Percentiles rank a stretch among this genome's conserved stretches.
phyloP scores from a whole-genome alignment of 371 early-diverging fungal species.

The Mortierella sp. region DNA sequence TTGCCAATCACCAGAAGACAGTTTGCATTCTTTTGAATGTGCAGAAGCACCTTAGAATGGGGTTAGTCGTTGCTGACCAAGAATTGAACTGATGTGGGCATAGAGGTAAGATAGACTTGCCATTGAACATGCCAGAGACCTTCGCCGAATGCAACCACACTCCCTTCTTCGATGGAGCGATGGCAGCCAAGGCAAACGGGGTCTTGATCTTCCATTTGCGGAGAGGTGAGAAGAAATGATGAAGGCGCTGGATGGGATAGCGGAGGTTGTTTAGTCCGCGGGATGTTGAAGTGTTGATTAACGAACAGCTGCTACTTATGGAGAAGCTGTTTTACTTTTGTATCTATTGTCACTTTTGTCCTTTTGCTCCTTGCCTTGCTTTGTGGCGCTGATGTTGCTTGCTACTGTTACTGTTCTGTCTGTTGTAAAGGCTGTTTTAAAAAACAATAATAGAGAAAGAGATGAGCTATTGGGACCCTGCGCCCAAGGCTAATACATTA shows the following conservation, averaged over 20 bases:
- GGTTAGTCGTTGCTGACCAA: neutral
- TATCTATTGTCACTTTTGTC: neutral
- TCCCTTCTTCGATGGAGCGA: conserved; percentile 80
- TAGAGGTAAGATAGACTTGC: conserved; percentile 53
- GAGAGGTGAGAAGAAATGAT: neutral
- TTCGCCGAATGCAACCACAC: conserved; percentile 84
- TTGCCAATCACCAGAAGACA: neutral
- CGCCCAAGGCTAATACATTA: neutral
- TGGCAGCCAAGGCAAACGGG: conserved; percentile 81
- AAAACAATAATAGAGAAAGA: no score
- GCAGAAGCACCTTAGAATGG: neutral
- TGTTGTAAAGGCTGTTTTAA: no score
- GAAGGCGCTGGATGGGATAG: neutral
- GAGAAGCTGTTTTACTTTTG: no score
- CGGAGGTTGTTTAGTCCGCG: conserved; percentile 6
- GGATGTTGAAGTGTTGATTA: neutral
- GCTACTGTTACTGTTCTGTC: no score
- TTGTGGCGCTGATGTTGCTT: no score
- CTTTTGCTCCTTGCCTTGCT: no score
- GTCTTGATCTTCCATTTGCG: conserved; percentile 54
- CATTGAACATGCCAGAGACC: conserved; percentile 87
- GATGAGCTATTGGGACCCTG: neutral
- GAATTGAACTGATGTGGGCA: conserved; percentile 1
- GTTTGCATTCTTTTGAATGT: neutral
- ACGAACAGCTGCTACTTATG: no score